Evolutionary conservation across 768 basidiomycete genomes (phyloP).

Genomic region (Amanita pseudoporphyria): DNA sequence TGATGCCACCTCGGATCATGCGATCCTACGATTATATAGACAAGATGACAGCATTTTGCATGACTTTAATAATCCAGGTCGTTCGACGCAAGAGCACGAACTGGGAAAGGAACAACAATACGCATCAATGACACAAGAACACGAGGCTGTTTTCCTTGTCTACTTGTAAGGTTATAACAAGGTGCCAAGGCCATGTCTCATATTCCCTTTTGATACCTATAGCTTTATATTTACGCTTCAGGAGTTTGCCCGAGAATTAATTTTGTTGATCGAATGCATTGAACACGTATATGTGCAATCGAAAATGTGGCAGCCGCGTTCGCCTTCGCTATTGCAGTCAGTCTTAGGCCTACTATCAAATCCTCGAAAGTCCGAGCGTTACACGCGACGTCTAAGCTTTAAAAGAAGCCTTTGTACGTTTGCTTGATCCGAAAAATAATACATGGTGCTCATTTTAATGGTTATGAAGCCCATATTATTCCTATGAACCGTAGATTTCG

Average conservation of each 20-base stretch:
- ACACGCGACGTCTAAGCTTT: neutral
- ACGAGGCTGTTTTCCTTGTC: conserved; percentile 80
- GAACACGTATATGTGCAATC: conserved; percentile 66
- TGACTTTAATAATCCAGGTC: neutral
- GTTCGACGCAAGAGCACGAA: neutral
- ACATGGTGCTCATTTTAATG: neutral
- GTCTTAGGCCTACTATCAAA: conserved; percentile 2
- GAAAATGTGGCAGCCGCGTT: conserved; percentile 25
- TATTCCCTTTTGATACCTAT: neutral
- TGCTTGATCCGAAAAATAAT: neutral
- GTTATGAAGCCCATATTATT: conserved; percentile 40
- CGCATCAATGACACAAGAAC: conserved; percentile 36
- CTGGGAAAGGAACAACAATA: conserved; percentile 19
- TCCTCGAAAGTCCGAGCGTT: neutral
- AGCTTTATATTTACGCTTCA: conserved; percentile 97
- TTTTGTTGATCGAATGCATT: conserved; percentile 78
- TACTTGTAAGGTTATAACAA: conserved; percentile 61
- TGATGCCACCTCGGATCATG: conserved; percentile 78
- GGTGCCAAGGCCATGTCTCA: neutral
- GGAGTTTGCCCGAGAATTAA: conserved; percentile 82
- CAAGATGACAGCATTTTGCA: conserved; percentile 22
- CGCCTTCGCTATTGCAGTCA: conserved; percentile 16
- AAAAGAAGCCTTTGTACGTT: conserved; percentile 33
- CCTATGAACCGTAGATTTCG: conserved; percentile 37
- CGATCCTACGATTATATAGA: conserved; percentile 67